These are phyloP conservation scores for Isochrysis galbana DNA, from an alignment of 78 protist species.

Conservation along the genomic window DNA sequence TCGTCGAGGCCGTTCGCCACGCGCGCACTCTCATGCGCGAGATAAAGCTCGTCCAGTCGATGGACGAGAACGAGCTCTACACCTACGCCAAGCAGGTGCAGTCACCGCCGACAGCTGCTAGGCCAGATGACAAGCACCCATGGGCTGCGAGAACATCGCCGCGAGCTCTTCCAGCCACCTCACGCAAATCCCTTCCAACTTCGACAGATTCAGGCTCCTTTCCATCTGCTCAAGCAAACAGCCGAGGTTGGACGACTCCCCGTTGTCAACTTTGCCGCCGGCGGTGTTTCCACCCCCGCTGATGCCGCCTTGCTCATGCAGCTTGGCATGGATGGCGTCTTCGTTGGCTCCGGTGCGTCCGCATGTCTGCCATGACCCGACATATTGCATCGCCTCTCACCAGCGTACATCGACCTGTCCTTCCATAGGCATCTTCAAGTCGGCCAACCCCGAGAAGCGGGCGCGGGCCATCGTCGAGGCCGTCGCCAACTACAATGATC, in stretches of 20 bases:
- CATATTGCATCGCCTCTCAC: neutral
- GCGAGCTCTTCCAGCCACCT: too few species aligned
- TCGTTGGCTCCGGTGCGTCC: slow-evolving; percentile 91
- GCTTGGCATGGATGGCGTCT: slow-evolving; percentile 91
- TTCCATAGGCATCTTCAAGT: slow-evolving; percentile 79
- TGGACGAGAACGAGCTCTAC: slow-evolving; percentile 87
- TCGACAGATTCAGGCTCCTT: slow-evolving; percentile 81
- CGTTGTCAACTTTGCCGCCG: slow-evolving; percentile 96
- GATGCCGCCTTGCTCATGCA: slow-evolving; percentile 97
- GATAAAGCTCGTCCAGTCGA: slow-evolving; percentile 64
- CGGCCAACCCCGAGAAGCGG: slow-evolving; percentile 85
- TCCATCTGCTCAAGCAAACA: slow-evolving; percentile 73
- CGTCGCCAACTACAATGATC: slow-evolving; percentile 86
- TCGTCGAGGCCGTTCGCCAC: slow-evolving; percentile 95
- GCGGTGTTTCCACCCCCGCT: slow-evolving; percentile 96
- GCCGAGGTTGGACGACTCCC: slow-evolving; percentile 86
- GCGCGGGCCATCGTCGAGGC: slow-evolving; percentile 93
- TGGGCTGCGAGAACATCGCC: too few species aligned
- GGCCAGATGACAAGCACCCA: too few species aligned
- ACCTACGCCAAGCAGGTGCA: slow-evolving; percentile 84
- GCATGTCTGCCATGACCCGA: neutral
- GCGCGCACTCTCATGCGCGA: slow-evolving; percentile 75
- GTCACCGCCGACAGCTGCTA: too few species aligned
- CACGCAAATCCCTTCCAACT: too few species aligned
- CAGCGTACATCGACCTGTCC: too few species aligned